Base-by-base conservation (phyloP, 495 filamentous ascomycete genomes). In the Daldinia grandis region DNA sequence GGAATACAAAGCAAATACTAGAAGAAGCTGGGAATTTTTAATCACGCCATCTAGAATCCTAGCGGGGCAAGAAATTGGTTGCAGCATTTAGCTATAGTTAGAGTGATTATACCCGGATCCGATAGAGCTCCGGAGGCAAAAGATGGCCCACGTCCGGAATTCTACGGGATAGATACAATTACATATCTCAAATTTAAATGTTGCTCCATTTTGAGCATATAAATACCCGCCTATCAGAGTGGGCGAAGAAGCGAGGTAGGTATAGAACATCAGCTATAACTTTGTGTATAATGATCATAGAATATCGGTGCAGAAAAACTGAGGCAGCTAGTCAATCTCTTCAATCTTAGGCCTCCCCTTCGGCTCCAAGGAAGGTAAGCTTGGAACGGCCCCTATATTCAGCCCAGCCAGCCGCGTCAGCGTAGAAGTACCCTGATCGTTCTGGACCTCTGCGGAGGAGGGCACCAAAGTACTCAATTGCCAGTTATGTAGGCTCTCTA, bases 401-500 rank as follows among this genome's bases (percentile, higher is more conserved):
- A 88, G 67, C 7, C 83, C 85, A 21, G 80, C 83, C 57, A 88
- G 33, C 44, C 74, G 79, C 27, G 76, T 73, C 42, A 81, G 53
- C 21, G 73, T 72, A 6, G 69, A 64, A 31, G 69, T 25, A 12
- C 71, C 51, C 24, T 61, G 30, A 61, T 24, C 24, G 14, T 62
- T 58, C 25, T 30, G 63, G 5, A 31, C 74, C 49, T 64, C 53
- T 30, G 64, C 67, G 1, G 44, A 49, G 1, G 61, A 30, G 38
- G 82, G 72, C 57, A 87, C 38, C 58, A 88, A 67, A 31, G 78
- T 70, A 24, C 79, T 87, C 78, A 92, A 81, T 67, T 87, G 81
- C 90, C 89, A 93, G 21, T 86, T 87, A 76, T 91, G 87, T 66
- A 96, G 67, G 50, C 87, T 91, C 79, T 93, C 92, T 50, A 90